Conservation (phyloP, 306 rosid species). For the Quercus wislizeni region DNA sequence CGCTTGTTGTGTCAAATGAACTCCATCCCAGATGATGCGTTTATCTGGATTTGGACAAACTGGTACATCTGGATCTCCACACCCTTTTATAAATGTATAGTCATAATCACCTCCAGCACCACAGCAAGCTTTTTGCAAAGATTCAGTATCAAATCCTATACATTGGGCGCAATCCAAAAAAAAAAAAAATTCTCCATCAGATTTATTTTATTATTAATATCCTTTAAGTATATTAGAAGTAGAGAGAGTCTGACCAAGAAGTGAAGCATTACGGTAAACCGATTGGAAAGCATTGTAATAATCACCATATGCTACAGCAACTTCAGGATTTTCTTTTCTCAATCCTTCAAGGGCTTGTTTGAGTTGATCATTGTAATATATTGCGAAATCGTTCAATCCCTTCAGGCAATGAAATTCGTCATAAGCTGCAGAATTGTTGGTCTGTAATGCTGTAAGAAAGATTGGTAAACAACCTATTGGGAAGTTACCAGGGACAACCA, state of each 20-base stretch:
- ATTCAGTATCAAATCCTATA: conserved; percentile 8
- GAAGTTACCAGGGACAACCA: too few relatives aligned
- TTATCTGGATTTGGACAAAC: conserved; percentile 9
- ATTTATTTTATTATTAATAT: background rate
- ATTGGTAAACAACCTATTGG: too few relatives aligned
- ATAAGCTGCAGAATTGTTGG: too few relatives aligned
- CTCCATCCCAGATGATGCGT: conserved; percentile 18
- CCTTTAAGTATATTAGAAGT: background rate
- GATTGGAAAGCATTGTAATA: too few relatives aligned
- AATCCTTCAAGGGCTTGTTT: too few relatives aligned
- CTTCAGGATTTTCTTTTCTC: too few relatives aligned
- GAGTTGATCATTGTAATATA: too few relatives aligned
- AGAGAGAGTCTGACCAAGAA: background rate
- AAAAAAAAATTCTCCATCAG: background rate
- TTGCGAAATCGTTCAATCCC: too few relatives aligned
- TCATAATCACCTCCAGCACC: conserved; percentile 18
- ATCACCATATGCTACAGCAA: too few relatives aligned
- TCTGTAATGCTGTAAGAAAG: too few relatives aligned
- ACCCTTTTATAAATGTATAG: background rate
- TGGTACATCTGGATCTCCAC: conserved; percentile 2
- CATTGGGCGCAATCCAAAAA: background rate
- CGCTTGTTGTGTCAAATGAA: conserved; percentile 17
- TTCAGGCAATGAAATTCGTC: too few relatives aligned
- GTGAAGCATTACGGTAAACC: background rate
- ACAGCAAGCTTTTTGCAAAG: conserved; percentile 22